Evolutionary conservation across 495 filamentous ascomycete genomes (phyloP), one percentile per base, ranked within the genome.

Genomic region (Letharia lupina): DNA sequence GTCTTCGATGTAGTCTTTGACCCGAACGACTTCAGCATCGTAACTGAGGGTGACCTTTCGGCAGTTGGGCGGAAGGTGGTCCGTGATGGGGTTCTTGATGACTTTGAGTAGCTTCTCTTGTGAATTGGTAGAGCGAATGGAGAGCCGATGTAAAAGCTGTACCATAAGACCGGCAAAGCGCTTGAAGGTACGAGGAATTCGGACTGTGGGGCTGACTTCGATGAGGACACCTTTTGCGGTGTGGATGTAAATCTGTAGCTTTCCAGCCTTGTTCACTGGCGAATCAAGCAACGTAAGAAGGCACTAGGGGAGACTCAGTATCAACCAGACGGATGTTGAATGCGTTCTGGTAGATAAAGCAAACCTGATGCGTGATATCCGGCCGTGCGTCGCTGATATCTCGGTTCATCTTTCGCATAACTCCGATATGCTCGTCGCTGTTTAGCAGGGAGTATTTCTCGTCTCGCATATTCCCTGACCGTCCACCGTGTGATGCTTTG

Each of bases 111-210:
- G 86, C 78, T 98, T 98, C 77, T 98, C 94, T 70, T 96, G 91
- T 12, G 93, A 96, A 70, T 92, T 91, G 69, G 91, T 92, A 60
- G 93, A 96, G 70, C 94, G 90, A 73, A 98, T 98, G 41, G 91
- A 94, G 40, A 96, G 87, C 41, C 91, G 90, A 77, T 98, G 94
- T 18, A 98, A 87, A n/a, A 98, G 83, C 78, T 98, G 94, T 47
- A 98, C 94, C 94, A 98, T 98, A 68, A 98, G 79, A 74, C 94
- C 94, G 40, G 94, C 93, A 72, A 98, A 98, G 57, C 94, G 92
- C 82, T 98, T 98, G 81, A 98, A 98, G 0, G 94, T 98, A 68
- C 94, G 87, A 39, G 94, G 94, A 68, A 98, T 97, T 67, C 94
- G 91, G 50, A 98, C 94, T 15, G 94, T 89, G 33, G 94, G 94